Evolutionary conservation across 2,329 filamentous ascomycete genomes (phyloP), one percentile per base, ranked within the genome.

Genomic region (Rhinocladiella similis): DNA sequence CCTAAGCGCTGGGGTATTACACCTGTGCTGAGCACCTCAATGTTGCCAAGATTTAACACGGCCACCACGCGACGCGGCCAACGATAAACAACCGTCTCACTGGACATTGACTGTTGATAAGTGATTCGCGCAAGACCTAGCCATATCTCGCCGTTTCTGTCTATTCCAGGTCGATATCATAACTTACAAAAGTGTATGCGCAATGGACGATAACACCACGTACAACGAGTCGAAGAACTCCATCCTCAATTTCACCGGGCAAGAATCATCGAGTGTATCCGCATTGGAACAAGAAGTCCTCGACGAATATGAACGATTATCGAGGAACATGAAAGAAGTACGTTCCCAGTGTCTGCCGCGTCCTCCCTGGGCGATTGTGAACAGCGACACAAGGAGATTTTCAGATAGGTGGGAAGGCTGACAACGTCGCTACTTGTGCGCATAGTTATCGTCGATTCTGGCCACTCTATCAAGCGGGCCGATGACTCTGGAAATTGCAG

Each of bases 201-300:
- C 42, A 3, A 62, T 60, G 60, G 60, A 62, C 14, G 60, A 62
- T 18, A 62, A 43, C 57, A 48, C 53, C 13, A 36, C 33, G 41
- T 54, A 57, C 53, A 53, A 53, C 48, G 57, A 63, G 22, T 42
- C 56, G 6, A 42, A 47, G 22, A 54, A 47, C 22, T 47, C 53
- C 18, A 46, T 62, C 5, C 35, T 59, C 18, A 61, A 52, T 39
- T 25, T 63, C 12, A 50, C 62, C 2, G 54, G 51, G 6, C 54
- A 58, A 38, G 47, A 43, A 25, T 50, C 59, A 5, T 47, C 45
- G 2, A 49, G 54, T 6, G 52, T 65, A 3, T 56, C 60, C 6
- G 88, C 91, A 3, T 82, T 96, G 6, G 92, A 99, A 76, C 92
- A 96, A 72, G 91, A 97, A 70, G 88, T 99, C 1, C 80, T 99